These are phyloP conservation scores for Sphagnum fallax DNA, from an alignment of 228 moss, liverwort and hornwort species.

Conservation along the genomic window DNA sequence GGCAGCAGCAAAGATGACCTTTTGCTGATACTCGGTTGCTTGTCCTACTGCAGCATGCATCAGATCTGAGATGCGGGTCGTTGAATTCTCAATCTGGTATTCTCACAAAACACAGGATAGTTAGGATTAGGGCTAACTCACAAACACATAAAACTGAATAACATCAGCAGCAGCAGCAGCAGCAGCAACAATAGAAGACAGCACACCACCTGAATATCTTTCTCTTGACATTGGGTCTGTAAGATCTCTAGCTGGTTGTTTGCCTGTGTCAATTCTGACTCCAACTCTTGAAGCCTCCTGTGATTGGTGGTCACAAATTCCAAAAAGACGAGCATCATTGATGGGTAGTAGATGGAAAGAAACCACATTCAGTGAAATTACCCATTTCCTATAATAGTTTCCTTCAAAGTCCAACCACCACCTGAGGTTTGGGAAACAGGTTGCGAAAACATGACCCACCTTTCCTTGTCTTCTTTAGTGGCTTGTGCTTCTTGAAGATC, in stretches of 20 bases:
- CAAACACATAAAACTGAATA: no score
- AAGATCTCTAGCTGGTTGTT: constrained; percentile 23
- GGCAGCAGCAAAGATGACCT: constrained; percentile 10
- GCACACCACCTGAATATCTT: constrained; percentile 35
- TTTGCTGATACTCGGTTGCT: constrained; percentile 47
- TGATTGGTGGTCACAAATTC: no score
- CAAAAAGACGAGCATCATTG: no score
- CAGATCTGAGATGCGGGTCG: constrained; percentile 40
- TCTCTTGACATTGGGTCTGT: constrained; percentile 48
- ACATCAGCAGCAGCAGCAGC: no score
- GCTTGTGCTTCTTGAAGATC: constrained; percentile 24
- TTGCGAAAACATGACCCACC: constrained; percentile 8
- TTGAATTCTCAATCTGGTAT: constrained; percentile 50
- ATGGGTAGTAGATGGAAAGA: no score
- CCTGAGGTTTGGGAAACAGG: no score
- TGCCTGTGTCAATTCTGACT: constrained; percentile 31
- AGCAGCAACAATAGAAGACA: not conserved
- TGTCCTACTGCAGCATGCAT: constrained; percentile 39
- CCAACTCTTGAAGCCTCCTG: constrained; percentile 27
- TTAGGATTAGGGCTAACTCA: not conserved
- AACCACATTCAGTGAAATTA: no score
- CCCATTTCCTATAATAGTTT: no score
- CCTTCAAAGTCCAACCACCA: no score
- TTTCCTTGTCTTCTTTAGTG: constrained; percentile 30
- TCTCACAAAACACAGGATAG: not conserved